Base-by-base conservation (phyloP, 805 yeast genomes). In the Candida methanosorbosa region DNA sequence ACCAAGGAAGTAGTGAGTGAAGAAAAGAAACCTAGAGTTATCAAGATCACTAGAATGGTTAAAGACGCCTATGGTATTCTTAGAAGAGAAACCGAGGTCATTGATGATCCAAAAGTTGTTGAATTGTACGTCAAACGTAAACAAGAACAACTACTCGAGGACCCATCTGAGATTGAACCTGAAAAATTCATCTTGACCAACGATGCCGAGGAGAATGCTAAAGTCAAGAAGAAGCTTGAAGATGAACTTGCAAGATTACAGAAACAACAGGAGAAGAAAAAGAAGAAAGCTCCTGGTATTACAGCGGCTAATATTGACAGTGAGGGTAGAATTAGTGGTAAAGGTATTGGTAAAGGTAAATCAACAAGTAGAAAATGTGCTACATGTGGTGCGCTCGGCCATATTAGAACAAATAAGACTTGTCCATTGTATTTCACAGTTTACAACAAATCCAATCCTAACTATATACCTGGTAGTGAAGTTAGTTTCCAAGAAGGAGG, bases 331-430 rank as follows among this genome's bases (percentile, higher is more conserved):
- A 43, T 71, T 29, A 71, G 75, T 24, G 82, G 79, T n/a, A 78
- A 76, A 45, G 82, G 83, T 18, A 72, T 73, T 28, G 85, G 84
- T 21, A 81, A 81, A 48, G 82, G 82, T 22, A 79, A 79, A 48
- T 68, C 79, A 21, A 77, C 75, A 5, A 79, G 81, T 8, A 68
- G 98, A 54, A 75, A 85, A 50, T 90, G 98, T 61, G 88, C 94
- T 3, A 81, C 92, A 0, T 90, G 98, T 68, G 97, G 97, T 17
- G 92, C 90, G 11, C 70, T 83, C 42, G 98, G 97, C 0, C 98
- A 90, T 56, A 90, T 90, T 41, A 72, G 92, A 54, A 90, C 98
- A 3, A 87, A 86, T 54, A 81, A 81, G 43, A 64, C 90, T 2
- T 90, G 98, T 61, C 98, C 97, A 13, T 69, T 87, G 72, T 90